phyloP scores from a whole-genome alignment of 495 filamentous ascomycete species.

The Tuber microsphaerosporum region DNA sequence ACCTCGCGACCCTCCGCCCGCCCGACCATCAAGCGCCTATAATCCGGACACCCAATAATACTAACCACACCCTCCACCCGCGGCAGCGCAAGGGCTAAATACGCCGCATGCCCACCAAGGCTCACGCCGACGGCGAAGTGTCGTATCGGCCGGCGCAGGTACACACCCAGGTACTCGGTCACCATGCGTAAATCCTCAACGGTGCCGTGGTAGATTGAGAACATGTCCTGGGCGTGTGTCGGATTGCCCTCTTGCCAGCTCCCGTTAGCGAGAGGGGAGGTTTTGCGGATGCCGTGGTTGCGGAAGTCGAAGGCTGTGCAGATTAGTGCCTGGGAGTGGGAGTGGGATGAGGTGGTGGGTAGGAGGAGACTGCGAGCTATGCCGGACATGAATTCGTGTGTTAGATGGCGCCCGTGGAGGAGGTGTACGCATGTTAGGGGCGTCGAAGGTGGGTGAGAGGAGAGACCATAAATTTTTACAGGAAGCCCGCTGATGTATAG shows the following conservation, averaged over 20 bases:
- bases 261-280: constrained; percentile 57
- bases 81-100: constrained; percentile 71
- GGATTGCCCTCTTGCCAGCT: constrained; percentile 74
- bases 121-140: constrained; percentile 75
- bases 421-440: constrained; percentile 44
- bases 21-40: constrained; percentile 37
- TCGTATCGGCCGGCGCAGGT: constrained; percentile 48
- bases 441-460: constrained; percentile 2
- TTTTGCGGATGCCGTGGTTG: constrained; percentile 73
- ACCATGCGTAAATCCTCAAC: constrained; percentile 63
- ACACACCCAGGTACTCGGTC: constrained; percentile 68
- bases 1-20: constrained; percentile 30
- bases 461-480: constrained; percentile 14
- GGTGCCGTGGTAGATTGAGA: constrained; percentile 58
- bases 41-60: constrained; percentile 87
- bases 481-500: constrained; percentile 14
- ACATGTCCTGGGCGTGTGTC: constrained; percentile 84
- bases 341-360: constrained; percentile 8
- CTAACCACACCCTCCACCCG: constrained; percentile 67
- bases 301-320: constrained; percentile 79
- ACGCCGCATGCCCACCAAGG: constrained; percentile 81
- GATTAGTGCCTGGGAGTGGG: constrained; percentile 53
- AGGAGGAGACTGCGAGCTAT: constrained; percentile 24
- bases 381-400: constrained; percentile 61
- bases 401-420: constrained; percentile 67